Conservation (phyloP, 2,329 filamentous ascomycete genomes). For the Fusarium nygamai region DNA sequence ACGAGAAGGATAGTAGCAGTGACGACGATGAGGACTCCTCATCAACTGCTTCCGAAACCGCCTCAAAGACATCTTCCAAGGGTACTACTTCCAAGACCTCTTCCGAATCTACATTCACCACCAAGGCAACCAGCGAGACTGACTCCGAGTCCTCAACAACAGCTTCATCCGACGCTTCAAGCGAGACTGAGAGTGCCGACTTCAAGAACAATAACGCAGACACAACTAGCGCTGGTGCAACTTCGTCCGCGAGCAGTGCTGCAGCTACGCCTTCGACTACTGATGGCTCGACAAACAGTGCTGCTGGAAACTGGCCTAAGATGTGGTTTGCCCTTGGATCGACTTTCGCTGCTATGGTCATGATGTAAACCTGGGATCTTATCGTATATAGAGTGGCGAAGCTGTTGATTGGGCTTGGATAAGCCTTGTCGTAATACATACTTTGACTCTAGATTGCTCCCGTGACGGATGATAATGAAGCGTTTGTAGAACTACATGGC, state of each 20-base stretch:
- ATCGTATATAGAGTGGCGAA: background rate
- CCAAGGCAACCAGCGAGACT: background rate
- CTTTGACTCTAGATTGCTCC: background rate
- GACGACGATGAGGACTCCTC: background rate
- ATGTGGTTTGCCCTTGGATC: conserved; percentile 10
- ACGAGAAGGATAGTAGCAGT: conserved; percentile 10
- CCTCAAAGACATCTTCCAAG: background rate
- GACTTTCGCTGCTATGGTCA: background rate
- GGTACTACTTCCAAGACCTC: background rate
- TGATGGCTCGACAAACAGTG: background rate
- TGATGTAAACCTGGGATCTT: background rate
- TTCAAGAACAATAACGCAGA: conserved; percentile 25
- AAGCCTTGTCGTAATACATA: background rate
- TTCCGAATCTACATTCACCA: background rate
- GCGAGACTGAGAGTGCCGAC: background rate
- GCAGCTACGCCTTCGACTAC: conserved; percentile 4
- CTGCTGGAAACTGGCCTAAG: conserved; percentile 9
- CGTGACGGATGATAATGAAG: fast-evolving
- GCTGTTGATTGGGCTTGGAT: background rate
- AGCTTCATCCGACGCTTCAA: background rate
- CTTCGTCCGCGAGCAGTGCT: background rate
- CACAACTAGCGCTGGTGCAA: background rate
- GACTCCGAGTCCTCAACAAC: conserved; percentile 6
- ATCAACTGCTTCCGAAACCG: background rate
- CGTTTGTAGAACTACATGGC: too few relatives aligned